Percentiles rank a stretch among this genome's conserved stretches.
Evolutionary conservation across 2,329 filamentous ascomycete genomes (phyloP).

Genomic region (Pseudohalonectria lignicola): DNA sequence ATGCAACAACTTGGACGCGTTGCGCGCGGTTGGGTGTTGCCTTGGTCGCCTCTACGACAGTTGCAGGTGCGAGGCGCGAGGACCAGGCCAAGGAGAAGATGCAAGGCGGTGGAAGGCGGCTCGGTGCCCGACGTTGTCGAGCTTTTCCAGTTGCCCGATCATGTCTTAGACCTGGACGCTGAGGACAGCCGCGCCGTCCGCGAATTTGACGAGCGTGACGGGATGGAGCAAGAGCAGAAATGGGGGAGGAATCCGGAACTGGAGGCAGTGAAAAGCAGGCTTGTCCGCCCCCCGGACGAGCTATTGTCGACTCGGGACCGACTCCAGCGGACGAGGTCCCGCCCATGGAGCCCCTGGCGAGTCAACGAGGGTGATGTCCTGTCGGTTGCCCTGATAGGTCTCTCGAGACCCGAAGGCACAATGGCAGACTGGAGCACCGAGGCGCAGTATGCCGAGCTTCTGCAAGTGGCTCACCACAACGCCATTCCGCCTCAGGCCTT

Average conservation of each 20-base stretch:
- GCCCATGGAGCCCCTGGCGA: constrained; percentile 19
- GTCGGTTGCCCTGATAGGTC: constrained; percentile 20
- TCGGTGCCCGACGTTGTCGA: too few relatives aligned
- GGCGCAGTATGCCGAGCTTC: neutral
- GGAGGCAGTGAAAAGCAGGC: constrained; percentile 12
- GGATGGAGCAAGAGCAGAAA: constrained; percentile 15
- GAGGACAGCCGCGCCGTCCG: constrained; percentile 31
- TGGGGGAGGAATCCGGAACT: constrained; percentile 15
- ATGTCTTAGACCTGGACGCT: constrained; percentile 40
- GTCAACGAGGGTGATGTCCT: constrained; percentile 32
- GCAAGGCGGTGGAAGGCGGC: too few relatives aligned
- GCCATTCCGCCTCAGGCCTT: neutral
- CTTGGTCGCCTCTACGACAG: too few relatives aligned
- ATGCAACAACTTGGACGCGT: too few relatives aligned
- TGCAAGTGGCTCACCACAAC: neutral
- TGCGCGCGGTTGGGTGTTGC: too few relatives aligned
- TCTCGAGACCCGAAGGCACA: neutral
- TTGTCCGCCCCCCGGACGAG: constrained; percentile 18
- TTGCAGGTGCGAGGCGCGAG: too few relatives aligned
- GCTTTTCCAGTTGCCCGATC: neutral
- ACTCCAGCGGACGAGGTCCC: neutral
- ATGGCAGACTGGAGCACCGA: neutral
- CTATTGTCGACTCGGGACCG: constrained; percentile 4
- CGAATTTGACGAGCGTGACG: constrained; percentile 22
- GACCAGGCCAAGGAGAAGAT: too few relatives aligned